phyloP scores from a whole-genome alignment of 2,329 filamentous ascomycete genomes.

The Seiridium cupressi region DNA sequence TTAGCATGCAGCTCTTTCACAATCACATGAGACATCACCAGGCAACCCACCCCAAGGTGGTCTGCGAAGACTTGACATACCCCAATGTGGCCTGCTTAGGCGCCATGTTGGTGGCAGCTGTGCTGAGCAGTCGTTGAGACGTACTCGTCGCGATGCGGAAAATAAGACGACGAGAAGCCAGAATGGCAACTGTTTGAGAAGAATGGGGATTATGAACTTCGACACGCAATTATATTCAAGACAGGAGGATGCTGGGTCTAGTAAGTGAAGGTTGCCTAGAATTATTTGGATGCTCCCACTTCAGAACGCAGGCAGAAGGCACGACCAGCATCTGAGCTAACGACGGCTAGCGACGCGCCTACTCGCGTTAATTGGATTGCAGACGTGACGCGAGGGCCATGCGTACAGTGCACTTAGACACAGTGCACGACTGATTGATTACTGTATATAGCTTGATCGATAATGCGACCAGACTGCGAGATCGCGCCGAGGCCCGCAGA shows the following conservation, averaged over 20 bases:
- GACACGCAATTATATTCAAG: not conserved
- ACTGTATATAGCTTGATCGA: slow-evolving; percentile 6
- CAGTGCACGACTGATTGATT: not conserved
- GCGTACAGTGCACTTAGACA: not conserved
- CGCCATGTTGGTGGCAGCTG: slow-evolving; percentile 21
- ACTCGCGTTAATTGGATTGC: slow-evolving; percentile 2
- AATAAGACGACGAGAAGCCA: slow-evolving; percentile 23
- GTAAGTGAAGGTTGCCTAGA: not conserved
- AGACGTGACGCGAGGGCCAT: slow-evolving; percentile 2
- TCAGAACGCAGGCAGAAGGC: slow-evolving; percentile 3
- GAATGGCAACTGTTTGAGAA: slow-evolving; percentile 11
- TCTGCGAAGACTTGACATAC: slow-evolving; percentile 32
- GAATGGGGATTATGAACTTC: not conserved
- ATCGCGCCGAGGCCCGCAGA: not conserved
- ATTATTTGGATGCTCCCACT: not conserved
- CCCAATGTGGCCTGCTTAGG: slow-evolving; percentile 32
- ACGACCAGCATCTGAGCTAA: not conserved
- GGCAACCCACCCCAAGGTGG: slow-evolving; percentile 27
- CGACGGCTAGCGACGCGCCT: slow-evolving; percentile 1
- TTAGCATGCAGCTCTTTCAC: slow-evolving; percentile 9
- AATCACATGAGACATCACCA: not conserved
- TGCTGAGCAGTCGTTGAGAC: slow-evolving; percentile 17
- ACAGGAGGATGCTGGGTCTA: not conserved
- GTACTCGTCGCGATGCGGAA: slow-evolving; percentile 21
- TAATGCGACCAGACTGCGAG: not conserved